These are phyloP conservation scores for Somion occarium DNA, from an alignment of 1,284 basidiomycete species.

Conservation along the genomic window DNA sequence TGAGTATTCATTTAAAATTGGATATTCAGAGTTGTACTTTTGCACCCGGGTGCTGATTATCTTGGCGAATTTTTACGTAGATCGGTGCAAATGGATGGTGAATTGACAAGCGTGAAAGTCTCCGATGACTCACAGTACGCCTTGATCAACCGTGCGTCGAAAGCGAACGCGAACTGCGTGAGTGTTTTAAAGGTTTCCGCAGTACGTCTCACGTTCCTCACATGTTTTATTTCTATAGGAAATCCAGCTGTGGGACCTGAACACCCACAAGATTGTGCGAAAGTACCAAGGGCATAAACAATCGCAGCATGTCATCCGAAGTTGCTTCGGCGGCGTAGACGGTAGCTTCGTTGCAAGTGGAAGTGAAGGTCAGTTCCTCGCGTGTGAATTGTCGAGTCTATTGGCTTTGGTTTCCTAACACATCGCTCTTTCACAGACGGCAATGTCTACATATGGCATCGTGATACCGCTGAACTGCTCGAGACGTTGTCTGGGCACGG, in stretches of 20 bases:
- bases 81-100: constrained; percentile 65
- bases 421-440: constrained; percentile 51
- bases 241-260: constrained; percentile 83
- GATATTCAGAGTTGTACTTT: constrained; percentile 8
- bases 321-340: constrained; percentile 92
- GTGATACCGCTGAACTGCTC: constrained; percentile 76
- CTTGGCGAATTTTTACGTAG: constrained; percentile 30
- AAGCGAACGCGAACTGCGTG: constrained; percentile 54
- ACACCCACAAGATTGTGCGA: constrained; percentile 62
- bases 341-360: constrained; percentile 91
- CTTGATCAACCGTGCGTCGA: constrained; percentile 82
- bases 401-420: constrained; percentile 9
- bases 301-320: constrained; percentile 79
- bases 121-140: constrained; percentile 86
- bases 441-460: constrained; percentile 94
- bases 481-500: constrained; percentile 86
- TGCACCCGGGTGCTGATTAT: constrained; percentile 1
- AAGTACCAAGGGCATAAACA: constrained; percentile 84
- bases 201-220: constrained; percentile 1
- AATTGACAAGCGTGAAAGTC: constrained; percentile 85
- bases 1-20: constrained; percentile 34
- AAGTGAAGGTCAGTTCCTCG: constrained; percentile 72
- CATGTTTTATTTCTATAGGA: constrained; percentile 49
- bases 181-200: constrained; percentile 11
- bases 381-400: constrained; percentile 1